Conservation (phyloP, 208 protist genomes). For the Wallacemonas rigidus region DNA sequence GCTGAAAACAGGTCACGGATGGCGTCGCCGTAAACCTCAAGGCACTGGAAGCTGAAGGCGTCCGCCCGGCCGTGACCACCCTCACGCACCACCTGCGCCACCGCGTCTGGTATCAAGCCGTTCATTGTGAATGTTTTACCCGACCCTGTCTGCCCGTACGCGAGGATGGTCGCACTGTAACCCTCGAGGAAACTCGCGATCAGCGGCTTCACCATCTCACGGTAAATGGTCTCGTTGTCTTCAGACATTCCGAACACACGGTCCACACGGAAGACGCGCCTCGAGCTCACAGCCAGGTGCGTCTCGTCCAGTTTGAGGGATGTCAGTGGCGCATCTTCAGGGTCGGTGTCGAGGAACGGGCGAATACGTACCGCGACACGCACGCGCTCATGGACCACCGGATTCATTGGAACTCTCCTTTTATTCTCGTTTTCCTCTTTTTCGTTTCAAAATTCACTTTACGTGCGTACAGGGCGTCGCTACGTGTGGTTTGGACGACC, state of each 20-base stretch:
- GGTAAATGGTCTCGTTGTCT: conserved; percentile 74
- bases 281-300: conserved; percentile 78
- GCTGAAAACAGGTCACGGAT: conserved; percentile 86
- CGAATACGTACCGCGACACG: conserved; percentile 86
- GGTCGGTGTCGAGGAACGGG: conserved; percentile 60
- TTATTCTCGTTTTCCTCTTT: background rate
- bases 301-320: conserved; percentile 43
- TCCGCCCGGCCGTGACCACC: conserved; percentile 44
- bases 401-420: conserved; percentile 15
- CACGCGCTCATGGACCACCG: conserved; percentile 48
- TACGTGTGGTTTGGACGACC: no score
- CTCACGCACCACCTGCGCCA: conserved; percentile 76
- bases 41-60: conserved; percentile 76
- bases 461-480: no score
- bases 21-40: conserved; percentile 95
- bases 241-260: conserved; percentile 75
- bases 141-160: conserved; percentile 94
- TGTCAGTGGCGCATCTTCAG: conserved; percentile 40
- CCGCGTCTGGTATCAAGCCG: conserved; percentile 61
- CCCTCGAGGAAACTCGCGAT: conserved; percentile 80
- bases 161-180: conserved; percentile 92
- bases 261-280: conserved; percentile 89
- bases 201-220: conserved; percentile 64
- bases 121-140: conserved; percentile 96
- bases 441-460: no score